Conservation (phyloP, 768 basidiomycete genomes). For the Termitomyces titanicus region DNA sequence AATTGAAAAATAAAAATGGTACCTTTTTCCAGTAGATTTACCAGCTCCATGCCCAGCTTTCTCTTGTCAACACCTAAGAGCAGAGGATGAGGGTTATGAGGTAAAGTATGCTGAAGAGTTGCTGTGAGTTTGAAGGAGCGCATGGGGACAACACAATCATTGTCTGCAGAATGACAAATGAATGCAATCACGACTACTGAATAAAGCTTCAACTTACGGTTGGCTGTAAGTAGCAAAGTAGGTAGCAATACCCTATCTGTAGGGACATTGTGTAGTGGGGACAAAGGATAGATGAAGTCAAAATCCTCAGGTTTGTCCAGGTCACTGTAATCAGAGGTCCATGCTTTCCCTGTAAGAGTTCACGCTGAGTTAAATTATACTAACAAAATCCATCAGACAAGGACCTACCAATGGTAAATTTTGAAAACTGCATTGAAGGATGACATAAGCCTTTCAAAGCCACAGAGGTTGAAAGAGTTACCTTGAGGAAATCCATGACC, state of each 20-base stretch:
- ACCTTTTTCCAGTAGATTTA: conserved; percentile 72
- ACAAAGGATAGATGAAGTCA: conserved; percentile 79
- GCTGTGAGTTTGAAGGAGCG: conserved; percentile 85
- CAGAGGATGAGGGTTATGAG: conserved; percentile 69
- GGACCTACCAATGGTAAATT: conserved; percentile 67
- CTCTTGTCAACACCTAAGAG: conserved; percentile 74
- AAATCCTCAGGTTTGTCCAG: conserved; percentile 75
- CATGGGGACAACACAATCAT: conserved; percentile 80
- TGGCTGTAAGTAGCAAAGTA: conserved; percentile 74
- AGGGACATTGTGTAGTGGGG: conserved; percentile 79
- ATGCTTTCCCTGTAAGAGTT: conserved; percentile 51
- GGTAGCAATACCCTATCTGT: conserved; percentile 60
- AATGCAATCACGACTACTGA: background rate
- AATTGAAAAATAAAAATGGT: too few relatives aligned
- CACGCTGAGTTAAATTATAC: conserved; percentile 2
- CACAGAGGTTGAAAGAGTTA: conserved; percentile 20
- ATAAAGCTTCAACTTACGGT: conserved; percentile 51
- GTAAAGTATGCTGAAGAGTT: conserved; percentile 62
- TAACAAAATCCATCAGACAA: background rate
- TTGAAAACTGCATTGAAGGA: conserved; percentile 48
- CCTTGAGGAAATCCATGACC: conserved; percentile 76
- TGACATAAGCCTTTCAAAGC: background rate
- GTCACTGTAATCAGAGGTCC: conserved; percentile 78
- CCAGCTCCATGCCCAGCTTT: conserved; percentile 82
- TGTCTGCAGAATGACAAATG: conserved; percentile 40